phyloP scores from a whole-genome alignment of 805 yeast species.

The Metschnikowia colocasiae region DNA sequence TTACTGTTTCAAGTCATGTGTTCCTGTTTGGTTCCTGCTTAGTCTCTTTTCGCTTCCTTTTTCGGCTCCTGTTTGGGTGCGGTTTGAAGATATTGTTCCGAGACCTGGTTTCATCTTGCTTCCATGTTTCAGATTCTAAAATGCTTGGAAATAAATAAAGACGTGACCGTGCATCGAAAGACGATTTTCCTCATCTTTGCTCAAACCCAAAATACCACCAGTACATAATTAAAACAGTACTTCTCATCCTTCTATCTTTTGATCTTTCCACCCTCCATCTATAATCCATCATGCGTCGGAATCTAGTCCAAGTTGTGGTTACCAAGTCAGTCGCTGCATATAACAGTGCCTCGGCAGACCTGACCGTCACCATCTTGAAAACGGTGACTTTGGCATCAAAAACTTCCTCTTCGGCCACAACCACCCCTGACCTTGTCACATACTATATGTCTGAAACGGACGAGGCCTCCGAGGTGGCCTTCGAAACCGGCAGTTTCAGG shows the following conservation, averaged over 20 bases:
- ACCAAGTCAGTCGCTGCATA: neutral
- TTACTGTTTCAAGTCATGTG: neutral
- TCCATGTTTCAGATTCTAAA: neutral
- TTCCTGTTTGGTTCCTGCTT: neutral
- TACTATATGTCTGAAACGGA: neutral
- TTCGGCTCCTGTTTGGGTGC: neutral
- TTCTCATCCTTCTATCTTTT: neutral
- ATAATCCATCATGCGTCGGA: neutral
- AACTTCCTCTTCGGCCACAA: neutral
- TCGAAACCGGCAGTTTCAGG: neutral
- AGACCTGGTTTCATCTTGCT: neutral
- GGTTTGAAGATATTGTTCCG: neutral
- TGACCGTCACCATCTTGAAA: constrained; percentile 1
- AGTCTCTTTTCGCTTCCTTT: neutral
- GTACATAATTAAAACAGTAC: neutral
- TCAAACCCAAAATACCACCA: neutral
- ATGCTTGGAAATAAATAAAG: neutral
- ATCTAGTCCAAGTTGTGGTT: constrained; percentile 2
- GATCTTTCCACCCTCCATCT: neutral
- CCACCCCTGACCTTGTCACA: neutral
- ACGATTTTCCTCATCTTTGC: no score
- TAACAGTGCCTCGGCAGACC: neutral
- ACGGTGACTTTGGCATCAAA: neutral
- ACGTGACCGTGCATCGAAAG: constrained; percentile 1
- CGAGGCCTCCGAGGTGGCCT: neutral